Base-by-base conservation (phyloP, 2,329 filamentous ascomycete genomes). In the Fusarium brevicatenulatum region DNA sequence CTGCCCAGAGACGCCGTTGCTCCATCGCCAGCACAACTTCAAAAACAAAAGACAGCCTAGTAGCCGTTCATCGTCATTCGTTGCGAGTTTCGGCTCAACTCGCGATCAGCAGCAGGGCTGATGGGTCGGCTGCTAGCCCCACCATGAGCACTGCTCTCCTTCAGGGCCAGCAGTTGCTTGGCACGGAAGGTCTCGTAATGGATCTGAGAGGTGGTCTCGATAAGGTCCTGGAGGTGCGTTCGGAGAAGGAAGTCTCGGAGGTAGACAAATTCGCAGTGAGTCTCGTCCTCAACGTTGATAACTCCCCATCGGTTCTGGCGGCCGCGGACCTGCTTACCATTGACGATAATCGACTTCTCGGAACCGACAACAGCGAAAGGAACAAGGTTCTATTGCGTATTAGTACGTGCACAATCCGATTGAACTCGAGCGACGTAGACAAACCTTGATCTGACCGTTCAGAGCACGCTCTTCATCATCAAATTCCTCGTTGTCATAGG, bases 171-270 rank as follows among this genome's bases (percentile, higher is more conserved):
- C 80, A 99, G 88, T 86, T 99, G 96, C 91, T 99, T 99, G 80
- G 96, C 95, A 85, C 96, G 95, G 95, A 99, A 99, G 68, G 95
- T 97, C 89, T 99, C 96, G 89, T 99, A 99, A 89, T 99, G 96
- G 85, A 98, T 99, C 88, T 99, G 96, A 78, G 95, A 98, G 53
- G 96, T 99, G 37, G 96, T 99, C 87, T 99, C 96, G 84, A 99
- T 98, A 77, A 99, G 91, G 81, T 99, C 96, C 88, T 99, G 96
- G 65, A 99, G 91, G 85, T 99, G 96, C 73, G 96, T 98, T 82
- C 96, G 94, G 79, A 97, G 97, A 74, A 99, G 91, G 91, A 99
- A 99, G 89, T 99, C 95, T 82, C 96, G 92, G 72, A 99, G 91
- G 84, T 97, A 98, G 81, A 98, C 92, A 81, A 99, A 99, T 90